Percentiles rank a stretch among this genome's conserved stretches.
Evolutionary conservation across 108 stramenopile species (phyloP).

Genomic region (Fragilariopsis cylindrus): DNA sequence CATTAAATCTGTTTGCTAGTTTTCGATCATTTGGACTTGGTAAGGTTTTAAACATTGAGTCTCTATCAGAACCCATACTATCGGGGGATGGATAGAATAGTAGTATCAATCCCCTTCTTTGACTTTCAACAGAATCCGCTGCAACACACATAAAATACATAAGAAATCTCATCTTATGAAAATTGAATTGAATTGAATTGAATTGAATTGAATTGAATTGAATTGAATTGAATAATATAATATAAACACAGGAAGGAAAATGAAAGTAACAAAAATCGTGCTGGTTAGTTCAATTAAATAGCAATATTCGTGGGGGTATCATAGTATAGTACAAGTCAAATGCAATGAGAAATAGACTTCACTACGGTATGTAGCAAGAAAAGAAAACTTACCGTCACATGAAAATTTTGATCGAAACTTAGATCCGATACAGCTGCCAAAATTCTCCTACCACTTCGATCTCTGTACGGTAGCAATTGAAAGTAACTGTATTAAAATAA

Average conservation of each 20-base stretch:
- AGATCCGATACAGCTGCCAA: not conserved
- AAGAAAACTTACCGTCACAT: not conserved
- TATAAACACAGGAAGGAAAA: too few relatives aligned
- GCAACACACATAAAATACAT: slow-evolving; percentile 7
- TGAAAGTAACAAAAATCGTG: too few relatives aligned
- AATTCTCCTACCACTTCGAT: slow-evolving; percentile 20
- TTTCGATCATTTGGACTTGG: not conserved
- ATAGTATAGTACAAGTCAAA: not conserved
- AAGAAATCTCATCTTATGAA: not conserved
- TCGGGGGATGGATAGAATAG: not conserved
- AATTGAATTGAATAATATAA: too few relatives aligned
- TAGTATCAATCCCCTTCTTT: slow-evolving; percentile 1
- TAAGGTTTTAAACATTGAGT: not conserved
- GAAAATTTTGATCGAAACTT: not conserved
- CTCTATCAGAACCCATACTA: not conserved
- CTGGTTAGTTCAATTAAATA: too few relatives aligned
- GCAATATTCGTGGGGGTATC: too few relatives aligned
- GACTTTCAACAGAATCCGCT: slow-evolving; percentile 6
- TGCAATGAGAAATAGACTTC: not conserved
- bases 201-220: too few relatives aligned
- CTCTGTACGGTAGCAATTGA: slow-evolving; percentile 7
- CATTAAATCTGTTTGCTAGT: slow-evolving; percentile 1
- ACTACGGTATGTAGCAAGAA: not conserved
- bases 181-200: too few relatives aligned
- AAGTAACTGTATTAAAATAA: not conserved